Conservation (phyloP, 805 yeast species). For the Metschnikowia gelsemii region DNA sequence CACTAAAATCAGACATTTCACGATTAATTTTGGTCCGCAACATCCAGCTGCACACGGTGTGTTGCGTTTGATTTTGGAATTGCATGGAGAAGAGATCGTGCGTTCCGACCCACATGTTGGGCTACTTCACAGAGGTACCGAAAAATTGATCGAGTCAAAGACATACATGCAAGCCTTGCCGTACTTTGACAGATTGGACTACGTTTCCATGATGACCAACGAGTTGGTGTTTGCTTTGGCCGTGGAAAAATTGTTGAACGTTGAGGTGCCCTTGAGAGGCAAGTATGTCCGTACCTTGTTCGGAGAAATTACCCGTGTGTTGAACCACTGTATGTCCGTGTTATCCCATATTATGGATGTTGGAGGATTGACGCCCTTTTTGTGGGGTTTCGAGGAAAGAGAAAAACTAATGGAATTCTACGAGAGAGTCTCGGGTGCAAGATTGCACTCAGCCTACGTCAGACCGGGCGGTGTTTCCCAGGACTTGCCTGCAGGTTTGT, state of each 20-base stretch:
- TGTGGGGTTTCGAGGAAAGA: conserved; percentile 94
- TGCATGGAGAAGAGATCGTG: conserved; percentile 85
- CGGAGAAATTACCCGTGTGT: conserved; percentile 81
- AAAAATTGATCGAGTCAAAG: conserved; percentile 81
- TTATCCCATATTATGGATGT: conserved; percentile 91
- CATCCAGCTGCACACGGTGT: conserved; percentile 97
- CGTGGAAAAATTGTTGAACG: conserved; percentile 77
- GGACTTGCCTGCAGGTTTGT: conserved; percentile 80
- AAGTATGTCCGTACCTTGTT: conserved; percentile 82
- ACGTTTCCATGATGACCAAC: conserved; percentile 86
- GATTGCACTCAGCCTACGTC: conserved; percentile 83
- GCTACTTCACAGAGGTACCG: conserved; percentile 83
- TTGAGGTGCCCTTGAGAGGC: conserved; percentile 83
- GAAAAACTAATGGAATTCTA: conserved; percentile 91
- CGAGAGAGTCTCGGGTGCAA: conserved; percentile 87
- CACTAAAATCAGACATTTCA: conserved; percentile 75
- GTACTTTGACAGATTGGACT: conserved; percentile 83
- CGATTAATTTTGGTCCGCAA: conserved; percentile 89
- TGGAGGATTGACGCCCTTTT: conserved; percentile 88
- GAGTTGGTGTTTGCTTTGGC: conserved; percentile 83
- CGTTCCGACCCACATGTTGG: conserved; percentile 91
- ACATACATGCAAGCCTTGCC: conserved; percentile 88
- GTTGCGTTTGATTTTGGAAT: conserved; percentile 77
- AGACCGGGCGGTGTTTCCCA: conserved; percentile 93
- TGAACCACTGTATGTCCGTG: conserved; percentile 84